These are phyloP conservation scores for Coemansia brasiliensis DNA, from an alignment of 192 early-diverging fungal genomes.

Conservation along the genomic window DNA sequence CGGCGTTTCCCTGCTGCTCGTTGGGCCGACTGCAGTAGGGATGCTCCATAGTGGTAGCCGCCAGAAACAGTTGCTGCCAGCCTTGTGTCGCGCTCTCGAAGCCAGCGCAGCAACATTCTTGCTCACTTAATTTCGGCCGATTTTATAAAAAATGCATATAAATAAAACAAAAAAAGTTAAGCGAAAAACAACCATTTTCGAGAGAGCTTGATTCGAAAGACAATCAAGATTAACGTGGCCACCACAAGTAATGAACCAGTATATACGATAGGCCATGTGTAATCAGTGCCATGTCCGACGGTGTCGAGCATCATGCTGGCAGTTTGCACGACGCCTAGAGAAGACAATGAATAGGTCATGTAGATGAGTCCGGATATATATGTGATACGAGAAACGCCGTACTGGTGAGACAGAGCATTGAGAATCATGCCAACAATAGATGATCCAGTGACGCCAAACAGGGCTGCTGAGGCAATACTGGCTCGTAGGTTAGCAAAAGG, in stretches of 20 bases:
- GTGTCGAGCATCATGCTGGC: constrained; percentile 53
- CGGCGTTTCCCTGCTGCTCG: background rate
- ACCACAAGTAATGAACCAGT: constrained; percentile 32
- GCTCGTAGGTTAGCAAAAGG: constrained; percentile 28
- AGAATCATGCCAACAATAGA: constrained; percentile 46
- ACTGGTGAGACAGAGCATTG: constrained; percentile 38
- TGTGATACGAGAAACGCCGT: constrained; percentile 39
- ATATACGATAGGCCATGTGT: constrained; percentile 52
- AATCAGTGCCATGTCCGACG: constrained; percentile 38
- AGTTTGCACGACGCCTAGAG: constrained; percentile 38
- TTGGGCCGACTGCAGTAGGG: no score
- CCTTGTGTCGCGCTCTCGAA: no score
- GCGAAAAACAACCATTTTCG: constrained; percentile 6
- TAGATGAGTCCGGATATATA: constrained; percentile 52
- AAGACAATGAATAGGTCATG: constrained; percentile 42
- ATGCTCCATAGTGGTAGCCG: no score
- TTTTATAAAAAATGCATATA: constrained; percentile 1
- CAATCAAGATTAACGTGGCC: constrained; percentile 22
- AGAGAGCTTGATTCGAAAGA: constrained; percentile 30
- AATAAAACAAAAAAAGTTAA: constrained; percentile 6
- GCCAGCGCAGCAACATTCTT: background rate
- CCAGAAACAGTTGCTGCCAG: no score
- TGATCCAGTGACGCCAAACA: constrained; percentile 46
- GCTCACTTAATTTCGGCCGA: background rate
- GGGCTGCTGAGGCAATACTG: constrained; percentile 23